Conservation (phyloP, 768 basidiomycete species). For the Boletellus ananas region DNA sequence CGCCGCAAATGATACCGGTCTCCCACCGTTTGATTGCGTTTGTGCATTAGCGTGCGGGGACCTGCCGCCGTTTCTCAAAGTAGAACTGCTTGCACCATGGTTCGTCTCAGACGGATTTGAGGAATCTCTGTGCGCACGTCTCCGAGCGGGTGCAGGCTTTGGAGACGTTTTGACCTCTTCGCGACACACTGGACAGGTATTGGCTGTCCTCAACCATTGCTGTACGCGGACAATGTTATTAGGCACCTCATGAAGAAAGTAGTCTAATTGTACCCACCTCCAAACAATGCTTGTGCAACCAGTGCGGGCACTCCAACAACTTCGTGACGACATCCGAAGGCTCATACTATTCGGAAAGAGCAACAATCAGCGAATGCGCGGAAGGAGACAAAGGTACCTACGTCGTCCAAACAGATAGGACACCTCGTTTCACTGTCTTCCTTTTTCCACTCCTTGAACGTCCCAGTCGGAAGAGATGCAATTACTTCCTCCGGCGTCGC, state of each 20-base stretch:
- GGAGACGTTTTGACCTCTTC: conserved; percentile 43
- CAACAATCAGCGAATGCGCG: background rate
- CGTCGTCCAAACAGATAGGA: conserved; percentile 84
- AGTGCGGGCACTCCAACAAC: conserved; percentile 69
- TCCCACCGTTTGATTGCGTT: conserved; percentile 8
- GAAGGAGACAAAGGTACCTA: conserved; percentile 35
- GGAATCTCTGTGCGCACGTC: conserved; percentile 10
- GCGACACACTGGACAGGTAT: conserved; percentile 80
- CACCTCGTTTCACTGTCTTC: conserved; percentile 68
- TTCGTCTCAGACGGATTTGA: conserved; percentile 8
- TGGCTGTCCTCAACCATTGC: conserved; percentile 80
- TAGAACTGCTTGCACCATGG: conserved; percentile 1
- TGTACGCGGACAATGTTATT: conserved; percentile 25
- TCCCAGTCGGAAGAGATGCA: conserved; percentile 52
- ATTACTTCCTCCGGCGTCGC: conserved; percentile 62
- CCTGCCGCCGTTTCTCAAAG: conserved; percentile 2
- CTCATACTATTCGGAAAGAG: conserved; percentile 48
- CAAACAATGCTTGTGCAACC: conserved; percentile 75
- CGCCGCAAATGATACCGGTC: conserved; percentile 15
- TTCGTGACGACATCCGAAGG: conserved; percentile 60
- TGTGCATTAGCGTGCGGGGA: conserved; percentile 4
- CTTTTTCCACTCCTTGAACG: conserved; percentile 67
- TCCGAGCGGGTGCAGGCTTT: conserved; percentile 21
- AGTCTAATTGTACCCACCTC: conserved; percentile 43
- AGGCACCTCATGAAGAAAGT: background rate